Evolutionary conservation across 1,139 yeast genomes (phyloP), one percentile per base, ranked within the genome.

Genomic region (Groenewaldozyma auringiensis): DNA sequence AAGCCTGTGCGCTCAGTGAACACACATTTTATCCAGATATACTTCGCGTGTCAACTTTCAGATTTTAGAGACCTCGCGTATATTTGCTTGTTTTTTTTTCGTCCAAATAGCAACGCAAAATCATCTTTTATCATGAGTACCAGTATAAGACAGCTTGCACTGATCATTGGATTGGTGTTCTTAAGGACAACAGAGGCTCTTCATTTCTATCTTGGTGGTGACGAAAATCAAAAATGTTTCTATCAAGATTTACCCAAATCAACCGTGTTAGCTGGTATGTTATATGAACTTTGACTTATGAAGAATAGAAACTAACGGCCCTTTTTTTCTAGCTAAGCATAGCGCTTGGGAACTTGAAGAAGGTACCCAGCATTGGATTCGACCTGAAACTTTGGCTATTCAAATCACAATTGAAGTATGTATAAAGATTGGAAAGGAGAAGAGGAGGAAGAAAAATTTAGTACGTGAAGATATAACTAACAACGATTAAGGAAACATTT

Each of bases 211-310:
- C 61, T 75, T 17, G 74, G 75, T 36, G 79, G 80, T 21, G 80
- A 80, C 34, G 76, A 70, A 47, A 60, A 61, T 47, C 74, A 78
- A 47, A 72, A 71, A 57, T 83, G 94, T 61, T 83, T 83, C 64
- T 74, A 72, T 59, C 77, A 79, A 56, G 89, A 82, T 54, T 66
- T 83, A 43, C 71, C 78, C 16, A 69, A 72, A 53, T 83, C 75
- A 37, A 72, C 83, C 11, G 63, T 83, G 37, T 68, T 83, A 25
- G 75, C 77, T 40, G 86, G 84, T 46, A 53, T 18, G 65, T 52
- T 14, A 20, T 27, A 21, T 18, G 31, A 17, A 40, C 14, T 21
- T n/a, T 27, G 13, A 14, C 9, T 11, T 9, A 13, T 4, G 42
- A 29, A 11, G 11, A 18, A 14, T 6, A 14, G 25, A 18, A 14